Conservation (phyloP, 169 alveolate species). For the Theileria parva region DNA sequence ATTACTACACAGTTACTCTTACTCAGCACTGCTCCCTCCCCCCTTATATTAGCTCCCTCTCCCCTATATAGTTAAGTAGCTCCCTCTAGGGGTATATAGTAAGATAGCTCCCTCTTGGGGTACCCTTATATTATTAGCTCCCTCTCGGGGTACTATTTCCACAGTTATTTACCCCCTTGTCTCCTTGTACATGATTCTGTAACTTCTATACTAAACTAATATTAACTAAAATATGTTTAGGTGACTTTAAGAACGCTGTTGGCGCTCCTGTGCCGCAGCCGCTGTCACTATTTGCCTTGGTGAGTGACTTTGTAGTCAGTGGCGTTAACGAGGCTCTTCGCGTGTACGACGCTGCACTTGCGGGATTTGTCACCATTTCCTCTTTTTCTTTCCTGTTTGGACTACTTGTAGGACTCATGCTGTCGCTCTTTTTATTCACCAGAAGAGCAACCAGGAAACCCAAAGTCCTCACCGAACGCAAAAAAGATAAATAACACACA, state of each 20-base stretch:
- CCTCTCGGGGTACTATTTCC: too few species aligned
- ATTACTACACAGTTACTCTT: constrained; percentile 8
- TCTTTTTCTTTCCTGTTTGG: constrained; percentile 45
- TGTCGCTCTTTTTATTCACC: constrained; percentile 15
- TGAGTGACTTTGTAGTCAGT: constrained; percentile 33
- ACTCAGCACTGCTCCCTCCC: too few species aligned
- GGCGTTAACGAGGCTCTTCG: constrained; percentile 56
- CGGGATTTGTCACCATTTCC: constrained; percentile 51
- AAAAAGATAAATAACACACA: constrained; percentile 5
- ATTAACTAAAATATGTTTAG: not conserved
- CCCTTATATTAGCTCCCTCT: too few species aligned
- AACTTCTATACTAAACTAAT: too few species aligned
- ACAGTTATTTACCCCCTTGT: too few species aligned
- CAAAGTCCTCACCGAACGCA: not conserved
- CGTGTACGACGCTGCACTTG: constrained; percentile 55
- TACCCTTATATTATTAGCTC: too few species aligned
- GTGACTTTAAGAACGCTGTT: not conserved
- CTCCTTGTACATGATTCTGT: too few species aligned
- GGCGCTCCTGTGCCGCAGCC: constrained; percentile 52
- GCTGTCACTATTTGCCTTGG: constrained; percentile 34
- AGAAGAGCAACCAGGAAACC: constrained; percentile 20
- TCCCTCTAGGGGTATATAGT: too few species aligned
- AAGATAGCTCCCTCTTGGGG: too few species aligned
- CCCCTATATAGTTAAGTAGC: too few species aligned
- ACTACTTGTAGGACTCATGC: constrained; percentile 30